A percentile compares a stretch with the other conserved stretches of the same genome.
These are phyloP conservation scores for Thraustochytrium striatum DNA, from an alignment of 352 stramenopile genomes.

Conservation along the genomic window DNA sequence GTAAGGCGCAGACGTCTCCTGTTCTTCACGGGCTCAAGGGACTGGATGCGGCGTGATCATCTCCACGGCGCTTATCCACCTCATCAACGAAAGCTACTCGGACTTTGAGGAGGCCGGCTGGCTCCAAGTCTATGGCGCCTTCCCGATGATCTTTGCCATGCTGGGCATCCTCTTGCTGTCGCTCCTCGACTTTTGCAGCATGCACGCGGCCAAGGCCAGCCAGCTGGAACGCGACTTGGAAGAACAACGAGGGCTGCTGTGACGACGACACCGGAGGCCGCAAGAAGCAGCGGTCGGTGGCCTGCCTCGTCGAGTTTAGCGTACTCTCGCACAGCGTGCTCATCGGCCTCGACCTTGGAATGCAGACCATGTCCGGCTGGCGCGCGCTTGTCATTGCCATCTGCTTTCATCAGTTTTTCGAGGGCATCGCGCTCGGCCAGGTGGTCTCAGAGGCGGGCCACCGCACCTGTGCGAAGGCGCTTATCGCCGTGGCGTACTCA, in stretches of 20 bases:
- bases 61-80: constrained; percentile 67
- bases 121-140: constrained; percentile 61
- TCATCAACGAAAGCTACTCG: constrained; percentile 64
- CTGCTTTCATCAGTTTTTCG: constrained; percentile 72
- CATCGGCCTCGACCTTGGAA: constrained; percentile 64
- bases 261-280: background rate
- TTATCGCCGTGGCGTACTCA: constrained; percentile 61
- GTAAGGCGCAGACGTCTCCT: background rate
- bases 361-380: constrained; percentile 61
- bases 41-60: constrained; percentile 67
- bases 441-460: constrained; percentile 57
- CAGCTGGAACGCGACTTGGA: background rate
- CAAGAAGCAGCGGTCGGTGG: background rate
- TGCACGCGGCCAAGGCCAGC: background rate
- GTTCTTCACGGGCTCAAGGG: constrained; percentile 1
- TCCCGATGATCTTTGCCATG: constrained; percentile 64
- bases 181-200: constrained; percentile 57
- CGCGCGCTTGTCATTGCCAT: constrained; percentile 64
- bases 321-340: constrained; percentile 69
- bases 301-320: constrained; percentile 16
- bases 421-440: constrained; percentile 63
- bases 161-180: constrained; percentile 65
- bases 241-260: background rate
- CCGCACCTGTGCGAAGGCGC: constrained; percentile 56
- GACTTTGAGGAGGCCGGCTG: constrained; percentile 65